Evolutionary conservation across 1,284 basidiomycete genomes (phyloP).

Genomic region (Sanghuangporus weigelae): DNA sequence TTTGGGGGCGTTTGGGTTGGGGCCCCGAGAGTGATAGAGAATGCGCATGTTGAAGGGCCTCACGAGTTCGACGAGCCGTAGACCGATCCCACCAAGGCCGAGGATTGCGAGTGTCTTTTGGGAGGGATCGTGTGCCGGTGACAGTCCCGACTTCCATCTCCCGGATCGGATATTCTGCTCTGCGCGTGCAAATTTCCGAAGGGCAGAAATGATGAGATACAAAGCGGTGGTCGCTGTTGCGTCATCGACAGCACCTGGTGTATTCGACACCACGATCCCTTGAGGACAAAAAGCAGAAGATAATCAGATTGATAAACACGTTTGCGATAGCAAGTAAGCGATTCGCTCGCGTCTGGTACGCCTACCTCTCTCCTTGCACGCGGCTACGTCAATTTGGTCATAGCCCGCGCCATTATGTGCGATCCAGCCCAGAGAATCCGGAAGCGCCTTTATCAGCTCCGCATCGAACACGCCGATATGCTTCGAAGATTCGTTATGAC

Average conservation of each 20-base stretch:
- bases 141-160: conserved; percentile 51
- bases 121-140: conserved; percentile 70
- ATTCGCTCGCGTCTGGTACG: not conserved
- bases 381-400: conserved; percentile 76
- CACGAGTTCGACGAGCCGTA: conserved; percentile 61
- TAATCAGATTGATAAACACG: not conserved
- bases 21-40: conserved; percentile 74
- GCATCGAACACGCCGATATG: conserved; percentile 76
- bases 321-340: not conserved
- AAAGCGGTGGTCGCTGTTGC: conserved; percentile 87
- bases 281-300: conserved; percentile 1
- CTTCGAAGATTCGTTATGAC: conserved; percentile 62
- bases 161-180: conserved; percentile 62
- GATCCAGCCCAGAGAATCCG: conserved; percentile 74
- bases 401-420: conserved; percentile 93
- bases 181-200: conserved; percentile 71
- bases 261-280: conserved; percentile 89
- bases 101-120: conserved; percentile 80
- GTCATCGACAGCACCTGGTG: conserved; percentile 87
- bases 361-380: conserved; percentile 65
- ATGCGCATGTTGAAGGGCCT: conserved; percentile 84
- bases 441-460: conserved; percentile 67
- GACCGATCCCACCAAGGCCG: conserved; percentile 87
- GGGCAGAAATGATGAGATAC: conserved; percentile 79
- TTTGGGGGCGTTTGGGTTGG: conserved; percentile 51